Base-by-base conservation (phyloP, 2,329 filamentous ascomycete species). In the Arthroderma uncinatum region DNA sequence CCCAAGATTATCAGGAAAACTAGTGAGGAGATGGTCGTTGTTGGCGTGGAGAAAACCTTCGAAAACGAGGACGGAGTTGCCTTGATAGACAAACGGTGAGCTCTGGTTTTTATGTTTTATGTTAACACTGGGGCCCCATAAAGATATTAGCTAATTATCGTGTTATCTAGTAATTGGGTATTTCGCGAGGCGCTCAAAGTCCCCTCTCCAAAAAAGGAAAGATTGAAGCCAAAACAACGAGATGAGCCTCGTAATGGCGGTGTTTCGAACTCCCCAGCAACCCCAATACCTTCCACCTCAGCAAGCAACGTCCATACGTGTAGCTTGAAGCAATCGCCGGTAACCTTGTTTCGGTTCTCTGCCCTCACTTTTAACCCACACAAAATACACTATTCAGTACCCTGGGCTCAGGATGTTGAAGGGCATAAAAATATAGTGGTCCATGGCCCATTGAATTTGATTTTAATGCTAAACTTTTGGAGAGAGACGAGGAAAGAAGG, bases 11-110 rank as follows among this genome's bases (percentile, higher is more conserved):
- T 81, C 25, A 71, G 72, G 9, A 74, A 75, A 30, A 78, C 75
- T 0, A 82, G 76, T 0, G 76, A 79, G 33, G 79, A 81, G 60
- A 85, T 86, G 82, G 74, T 86, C 0, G 75, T 86, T 1, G 83
- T 86, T 0, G 76, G 82, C 1, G 79, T 86, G 0, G 78, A 82
- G 67, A 86, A 85, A 70, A 74, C 77, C 58, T 79, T 82, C 57
- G 72, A 74, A 64, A 78, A 78, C 37, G 72, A 75, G 4, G 62
- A 73, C 19, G 82, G 80, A 0, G 62, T 80, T 47, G 75, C 75
- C 0, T 62, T 86, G 28, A 66, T 78, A 34, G 83, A 86, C 66
- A 72, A 72, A 62, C 73, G 83, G 72, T 79, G 61, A 52, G 65
- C 42, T 47, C 7, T 23, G 2, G 23, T 36, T 28, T 21, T n/a